Evolutionary conservation across 2,329 filamentous ascomycete genomes (phyloP), one percentile per base, ranked within the genome.

Genomic region (Fusarium vanettenii): DNA sequence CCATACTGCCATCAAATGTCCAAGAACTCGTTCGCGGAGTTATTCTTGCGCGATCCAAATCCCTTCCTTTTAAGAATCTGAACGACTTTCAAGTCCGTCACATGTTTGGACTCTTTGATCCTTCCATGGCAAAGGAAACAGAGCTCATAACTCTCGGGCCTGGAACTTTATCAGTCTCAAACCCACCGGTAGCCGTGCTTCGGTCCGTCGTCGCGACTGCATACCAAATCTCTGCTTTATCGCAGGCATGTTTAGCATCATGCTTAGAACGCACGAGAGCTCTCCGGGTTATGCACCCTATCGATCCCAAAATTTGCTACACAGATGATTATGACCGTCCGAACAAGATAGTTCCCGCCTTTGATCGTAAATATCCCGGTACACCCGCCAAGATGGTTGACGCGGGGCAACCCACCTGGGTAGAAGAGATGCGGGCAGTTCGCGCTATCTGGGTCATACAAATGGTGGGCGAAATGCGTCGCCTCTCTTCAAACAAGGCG

Each of bases 351-450:
- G 29, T 52, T 29, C 45, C 9, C 5, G 45, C 67, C 2, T 77
- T 71, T 64, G 66, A 72, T 59, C 62, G 37, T 8, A 48, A 56
- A 7, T 72, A 66, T 25, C 9, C 11, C 2, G 60, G 69, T 6
- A 63, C 25, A 10, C 69, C 67, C 13, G 61, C n/a, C 2, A 60
- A 61, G 13, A 45, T 72, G 20, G 25, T 62, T 8, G 65, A 72
- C 45, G 45, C 35, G 9, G 71, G 70, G 5, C 66, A 74, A 8
- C 76, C 76, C 0, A 73, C 39, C 25, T 77, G 75, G 75, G 66
- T 76, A 2, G 76, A 78, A 33, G 74, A 76, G 25, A 78, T 78
- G 75, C 73, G 76, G 20, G 76, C 27, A 33, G 20, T 68, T 11
- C 75, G 76, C 6, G 75, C 73, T 31, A 29, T 77, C 7, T 78